These are phyloP conservation scores for Leccinum rimulosum DNA, from an alignment of 768 basidiomycete genomes.

Conservation along the genomic window DNA sequence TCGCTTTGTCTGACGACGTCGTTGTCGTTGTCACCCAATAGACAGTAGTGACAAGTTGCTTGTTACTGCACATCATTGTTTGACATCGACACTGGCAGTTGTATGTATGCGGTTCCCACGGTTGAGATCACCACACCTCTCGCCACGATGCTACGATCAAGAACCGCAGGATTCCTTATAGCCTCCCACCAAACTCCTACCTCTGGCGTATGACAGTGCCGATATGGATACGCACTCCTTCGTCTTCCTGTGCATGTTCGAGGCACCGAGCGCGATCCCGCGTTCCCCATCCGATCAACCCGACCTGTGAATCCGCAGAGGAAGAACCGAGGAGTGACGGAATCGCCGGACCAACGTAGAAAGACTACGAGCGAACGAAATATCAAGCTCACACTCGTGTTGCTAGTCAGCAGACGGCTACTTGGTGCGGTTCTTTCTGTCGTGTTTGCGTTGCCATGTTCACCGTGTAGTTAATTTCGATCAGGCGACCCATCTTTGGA, in stretches of 20 bases:
- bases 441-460: not conserved
- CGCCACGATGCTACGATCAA: constrained; percentile 44
- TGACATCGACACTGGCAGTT: no score
- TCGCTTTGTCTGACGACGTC: not conserved
- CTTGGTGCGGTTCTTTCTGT: constrained; percentile 55
- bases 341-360: constrained; percentile 62
- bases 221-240: constrained; percentile 96
- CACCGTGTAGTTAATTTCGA: not conserved
- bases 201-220: no score
- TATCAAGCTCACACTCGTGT: constrained; percentile 91
- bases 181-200: constrained; percentile 69
- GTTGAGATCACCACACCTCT: no score
- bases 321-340: constrained; percentile 74
- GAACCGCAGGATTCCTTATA: constrained; percentile 59
- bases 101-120: no score
- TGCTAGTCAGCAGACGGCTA: constrained; percentile 85
- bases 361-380: constrained; percentile 78
- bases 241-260: constrained; percentile 52
- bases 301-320: constrained; percentile 49
- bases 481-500: constrained; percentile 86
- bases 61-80: no score
- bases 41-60: not conserved
- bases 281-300: constrained; percentile 54
- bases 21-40: not conserved
- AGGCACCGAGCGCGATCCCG: constrained; percentile 38